Evolutionary conservation across 345 rosid species (phyloP).

Genomic region (rapeseed (Brassica napus)): DNA sequence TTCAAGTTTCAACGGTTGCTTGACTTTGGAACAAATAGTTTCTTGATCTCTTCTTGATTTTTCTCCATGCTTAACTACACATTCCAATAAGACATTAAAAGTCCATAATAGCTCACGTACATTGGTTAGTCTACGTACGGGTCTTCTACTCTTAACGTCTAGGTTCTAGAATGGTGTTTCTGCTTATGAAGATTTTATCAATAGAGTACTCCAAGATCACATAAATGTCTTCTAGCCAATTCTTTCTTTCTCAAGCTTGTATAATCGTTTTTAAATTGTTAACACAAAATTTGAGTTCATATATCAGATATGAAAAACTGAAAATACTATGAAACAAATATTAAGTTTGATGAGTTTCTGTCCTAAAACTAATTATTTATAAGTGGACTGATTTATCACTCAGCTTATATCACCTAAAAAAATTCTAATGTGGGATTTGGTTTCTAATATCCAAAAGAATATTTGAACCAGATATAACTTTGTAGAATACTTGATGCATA

Average conservation of each 20-base stretch:
- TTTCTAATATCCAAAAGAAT: too few relatives aligned
- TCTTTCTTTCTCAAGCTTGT: neutral
- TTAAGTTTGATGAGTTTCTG: too few relatives aligned
- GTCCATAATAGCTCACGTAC: neutral
- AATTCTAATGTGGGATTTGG: neutral
- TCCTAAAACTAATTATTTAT: neutral
- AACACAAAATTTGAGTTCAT: neutral
- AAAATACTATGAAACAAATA: neutral
- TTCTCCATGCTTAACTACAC: neutral
- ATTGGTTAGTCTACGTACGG: neutral
- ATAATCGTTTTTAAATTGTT: neutral
- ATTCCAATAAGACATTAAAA: neutral
- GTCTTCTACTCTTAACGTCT: constrained; percentile 4
- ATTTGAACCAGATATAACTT: too few relatives aligned
- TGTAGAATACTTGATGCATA: constrained; percentile 10
- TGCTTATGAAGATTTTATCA: neutral
- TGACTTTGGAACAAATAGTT: constrained; percentile 28
- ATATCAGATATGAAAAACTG: neutral
- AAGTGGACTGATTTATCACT: too few relatives aligned
- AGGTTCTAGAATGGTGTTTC: neutral
- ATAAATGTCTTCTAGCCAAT: neutral
- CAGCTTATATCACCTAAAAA: neutral
- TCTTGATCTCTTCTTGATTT: constrained; percentile 6
- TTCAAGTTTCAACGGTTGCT: constrained; percentile 30
- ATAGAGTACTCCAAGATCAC: neutral